Evolutionary conservation across 805 yeast genomes (phyloP), one percentile per base, ranked within the genome.

Genomic region (Komagataella populi): DNA sequence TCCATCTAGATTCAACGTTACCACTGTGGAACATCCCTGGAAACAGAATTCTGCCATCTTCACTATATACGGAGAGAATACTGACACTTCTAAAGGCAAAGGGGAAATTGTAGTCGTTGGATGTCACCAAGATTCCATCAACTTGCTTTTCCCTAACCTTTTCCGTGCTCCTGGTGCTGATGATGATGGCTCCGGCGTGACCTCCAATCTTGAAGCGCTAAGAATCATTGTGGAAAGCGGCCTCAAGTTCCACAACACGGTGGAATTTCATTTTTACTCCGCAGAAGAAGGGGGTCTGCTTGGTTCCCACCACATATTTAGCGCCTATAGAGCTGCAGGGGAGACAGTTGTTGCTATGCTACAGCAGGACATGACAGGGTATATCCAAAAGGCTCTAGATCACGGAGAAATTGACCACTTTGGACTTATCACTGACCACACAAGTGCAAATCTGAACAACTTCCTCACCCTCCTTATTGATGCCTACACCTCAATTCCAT

Each of bases 331-430:
- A 8, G 57, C 62, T 16, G 59, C 70, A n/a, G 68, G 70, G 30
- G 68, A 67, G 48, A 69, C 73, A 6, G 88, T 91, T 20, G 76
- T 81, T 30, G 89, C 90, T 4, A 84, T 89, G 93, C 70, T 91
- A 45, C 96, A 91, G 66, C 95, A 88, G 63, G 99, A 91, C 63
- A 90, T 90, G 96, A 85, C 96, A 2, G 96, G 96, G 0, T 87
- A 72, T 61, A 76, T 83, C 2, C 70, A 72, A 39, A 76, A 73
- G 46, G 69, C 81, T 45, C 61, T 67, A 45, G 78, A 73, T 55
- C 67, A 56, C 24, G 83, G 74, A 52, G 69, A 63, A 58, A 80
- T 70, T 64, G 88, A 78, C 46, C 81, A 80, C 63, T 74, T 90
- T 58, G 96, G 96, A n/a, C 72, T 91, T 47, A 79, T 89, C 53